Evolutionary conservation across 768 basidiomycete species (phyloP).

Genomic region (Lactifluus piperatus): DNA sequence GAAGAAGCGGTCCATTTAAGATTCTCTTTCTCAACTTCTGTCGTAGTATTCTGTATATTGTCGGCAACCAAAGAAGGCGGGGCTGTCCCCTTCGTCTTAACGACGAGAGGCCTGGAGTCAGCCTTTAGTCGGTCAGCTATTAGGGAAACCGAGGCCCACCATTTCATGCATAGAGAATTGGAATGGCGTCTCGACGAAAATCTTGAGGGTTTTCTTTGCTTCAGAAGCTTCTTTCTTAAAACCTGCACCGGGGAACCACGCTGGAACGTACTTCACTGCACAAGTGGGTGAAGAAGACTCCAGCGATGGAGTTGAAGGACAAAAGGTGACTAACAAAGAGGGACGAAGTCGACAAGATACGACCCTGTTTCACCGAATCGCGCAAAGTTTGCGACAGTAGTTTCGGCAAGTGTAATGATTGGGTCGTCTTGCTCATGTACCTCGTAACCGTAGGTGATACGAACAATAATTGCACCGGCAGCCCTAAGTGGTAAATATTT

Average conservation of each 20-base stretch:
- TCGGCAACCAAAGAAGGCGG: slow-evolving; percentile 1
- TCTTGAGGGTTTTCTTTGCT: background rate
- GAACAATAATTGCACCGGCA: slow-evolving; percentile 19
- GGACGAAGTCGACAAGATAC: background rate
- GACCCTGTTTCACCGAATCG: background rate
- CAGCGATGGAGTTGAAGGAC: background rate
- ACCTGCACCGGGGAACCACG: background rate
- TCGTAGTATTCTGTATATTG: background rate
- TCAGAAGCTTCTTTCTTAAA: background rate
- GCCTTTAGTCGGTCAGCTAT: background rate
- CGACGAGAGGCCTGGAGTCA: background rate
- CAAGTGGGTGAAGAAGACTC: background rate
- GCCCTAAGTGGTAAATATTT: background rate
- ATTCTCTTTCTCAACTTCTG: background rate
- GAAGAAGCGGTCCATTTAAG: slow-evolving; percentile 5
- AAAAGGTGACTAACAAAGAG: background rate
- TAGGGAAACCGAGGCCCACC: background rate
- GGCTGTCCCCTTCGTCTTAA: background rate
- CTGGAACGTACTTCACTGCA: slow-evolving; percentile 2
- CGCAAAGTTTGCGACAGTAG: background rate
- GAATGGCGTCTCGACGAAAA: background rate
- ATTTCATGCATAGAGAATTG: slow-evolving; percentile 2
- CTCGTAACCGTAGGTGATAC: slow-evolving; percentile 22
- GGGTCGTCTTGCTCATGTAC: background rate
- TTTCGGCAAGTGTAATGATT: background rate